phyloP scores from a whole-genome alignment of 306 rosid genomes.

The Begonia peltatifolia region DNA sequence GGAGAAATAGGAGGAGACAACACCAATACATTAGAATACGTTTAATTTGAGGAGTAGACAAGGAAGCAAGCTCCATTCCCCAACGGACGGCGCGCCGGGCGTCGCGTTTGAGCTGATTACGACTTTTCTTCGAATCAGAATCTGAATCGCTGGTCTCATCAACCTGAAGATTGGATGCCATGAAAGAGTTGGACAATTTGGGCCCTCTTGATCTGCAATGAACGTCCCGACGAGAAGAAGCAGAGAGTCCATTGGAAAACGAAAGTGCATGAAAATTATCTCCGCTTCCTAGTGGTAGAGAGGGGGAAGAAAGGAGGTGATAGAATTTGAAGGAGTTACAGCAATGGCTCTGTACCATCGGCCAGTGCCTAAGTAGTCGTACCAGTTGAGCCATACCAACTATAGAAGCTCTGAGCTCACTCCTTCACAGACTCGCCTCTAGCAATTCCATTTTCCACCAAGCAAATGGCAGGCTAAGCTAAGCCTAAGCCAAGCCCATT shows the following conservation, averaged over 20 bases:
- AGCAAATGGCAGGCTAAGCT: too few species aligned
- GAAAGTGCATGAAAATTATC: conserved; percentile 16
- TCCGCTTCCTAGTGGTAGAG: conserved; percentile 8
- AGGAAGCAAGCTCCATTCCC: conserved; percentile 69
- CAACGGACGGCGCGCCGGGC: conserved; percentile 74
- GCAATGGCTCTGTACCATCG: conserved; percentile 23
- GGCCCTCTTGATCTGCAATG: conserved; percentile 23
- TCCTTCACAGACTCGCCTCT: too few species aligned
- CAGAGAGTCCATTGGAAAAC: conserved; percentile 12
- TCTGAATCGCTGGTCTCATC: conserved; percentile 19
- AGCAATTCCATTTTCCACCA: too few species aligned
- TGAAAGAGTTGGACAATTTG: conserved; percentile 20
- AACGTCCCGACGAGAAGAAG: conserved; percentile 31
- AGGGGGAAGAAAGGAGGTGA: conserved; percentile 12
- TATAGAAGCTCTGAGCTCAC: neutral
- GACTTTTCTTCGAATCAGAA: conserved; percentile 35
- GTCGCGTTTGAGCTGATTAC: conserved; percentile 68
- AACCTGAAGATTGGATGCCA: conserved; percentile 9
- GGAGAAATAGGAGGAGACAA: neutral
- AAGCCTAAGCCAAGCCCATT: too few species aligned
- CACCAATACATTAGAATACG: conserved; percentile 44
- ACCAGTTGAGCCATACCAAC: conserved; percentile 30
- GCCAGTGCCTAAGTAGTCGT: conserved; percentile 47
- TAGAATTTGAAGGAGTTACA: conserved; percentile 12
- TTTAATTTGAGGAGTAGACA: conserved; percentile 66